Base-by-base conservation (phyloP, 768 basidiomycete species). In the Crassisporium funariophilum region DNA sequence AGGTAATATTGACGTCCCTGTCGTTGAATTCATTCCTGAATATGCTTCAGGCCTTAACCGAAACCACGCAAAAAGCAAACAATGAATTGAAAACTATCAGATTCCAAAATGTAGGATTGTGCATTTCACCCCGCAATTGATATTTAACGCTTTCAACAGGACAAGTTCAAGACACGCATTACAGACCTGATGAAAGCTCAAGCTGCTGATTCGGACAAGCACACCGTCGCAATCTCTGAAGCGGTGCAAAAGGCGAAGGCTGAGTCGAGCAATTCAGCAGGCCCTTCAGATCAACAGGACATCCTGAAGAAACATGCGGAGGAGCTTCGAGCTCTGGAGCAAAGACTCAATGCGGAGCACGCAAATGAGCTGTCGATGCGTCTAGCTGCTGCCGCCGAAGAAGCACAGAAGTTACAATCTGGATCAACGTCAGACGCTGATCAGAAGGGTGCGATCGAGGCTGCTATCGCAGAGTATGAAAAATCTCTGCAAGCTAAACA, bases 131-230 rank as follows among this genome's bases (percentile, higher is more conserved):
- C 34, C 39, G 4, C 31, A 22, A 34, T 48, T 25, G 44, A 20
- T n/a, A 34, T 53, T 20, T 49, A 24, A 22, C 31, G 40, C 16
- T 42, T 15, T 25, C 15, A 41, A 15, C 63, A 88, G 83, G 83
- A 85, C 3, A 85, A 84, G 59, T 79, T 83, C 72, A 77, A 78
- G 44, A 59, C 67, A 2, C 76, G 79, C 51, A 71, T 85, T 5
- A 65, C 69, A 5, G 77, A 81, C 24, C 57, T 84, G 41, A 74
- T 74, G 54, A 79, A 78, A 58, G 70, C 73, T 7, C 75, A 77
- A 37, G 75, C 69, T 13, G 70, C 71, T 0, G 80, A 82, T 17
- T 66, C 68, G 12, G 63, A 73, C 8, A 68, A 78, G 53, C 76
- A 78, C 58, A 72, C 75, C 16, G 69, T 69, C 8, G 73, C 77